Percentiles rank a stretch among this genome's conserved stretches.
Conservation (phyloP, 345 rosid species). For the Ricinus communis region DNA sequence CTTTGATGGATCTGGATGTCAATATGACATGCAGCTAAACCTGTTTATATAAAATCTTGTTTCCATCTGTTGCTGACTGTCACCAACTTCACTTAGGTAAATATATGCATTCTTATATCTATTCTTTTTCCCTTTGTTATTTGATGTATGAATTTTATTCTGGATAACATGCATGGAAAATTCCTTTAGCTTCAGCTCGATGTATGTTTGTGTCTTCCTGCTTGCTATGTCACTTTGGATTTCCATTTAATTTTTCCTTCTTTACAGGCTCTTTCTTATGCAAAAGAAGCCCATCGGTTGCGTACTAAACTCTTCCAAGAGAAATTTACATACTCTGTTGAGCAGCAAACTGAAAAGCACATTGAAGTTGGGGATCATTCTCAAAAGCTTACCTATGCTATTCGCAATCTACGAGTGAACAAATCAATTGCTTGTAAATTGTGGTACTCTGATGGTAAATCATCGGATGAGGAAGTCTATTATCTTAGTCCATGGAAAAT, state of each 20-base stretch:
- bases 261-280: slow-evolving; percentile 72
- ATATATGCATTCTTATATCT: neutral
- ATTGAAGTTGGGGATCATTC: slow-evolving; percentile 39
- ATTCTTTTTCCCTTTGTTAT: neutral
- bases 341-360: slow-evolving; percentile 45
- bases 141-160: neutral
- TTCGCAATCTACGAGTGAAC: slow-evolving; percentile 44
- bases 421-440: slow-evolving; percentile 50
- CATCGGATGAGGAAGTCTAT: slow-evolving; percentile 43
- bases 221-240: neutral
- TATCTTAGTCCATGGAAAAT: slow-evolving; percentile 88
- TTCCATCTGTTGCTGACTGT: neutral
- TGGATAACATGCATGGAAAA: neutral
- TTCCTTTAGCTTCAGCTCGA: slow-evolving; percentile 1
- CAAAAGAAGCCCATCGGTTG: slow-evolving; percentile 71
- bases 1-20: neutral
- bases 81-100: neutral
- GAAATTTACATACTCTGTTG: slow-evolving; percentile 62
- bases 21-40: neutral
- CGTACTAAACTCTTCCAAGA: slow-evolving; percentile 73
- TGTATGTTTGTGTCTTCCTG: neutral
- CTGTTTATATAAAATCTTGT: neutral
- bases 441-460: slow-evolving; percentile 48
- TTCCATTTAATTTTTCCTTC: slow-evolving; percentile 11
- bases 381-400: slow-evolving; percentile 40